Conservation (phyloP, 257 asterid species). For the Jasminum sambac region DNA sequence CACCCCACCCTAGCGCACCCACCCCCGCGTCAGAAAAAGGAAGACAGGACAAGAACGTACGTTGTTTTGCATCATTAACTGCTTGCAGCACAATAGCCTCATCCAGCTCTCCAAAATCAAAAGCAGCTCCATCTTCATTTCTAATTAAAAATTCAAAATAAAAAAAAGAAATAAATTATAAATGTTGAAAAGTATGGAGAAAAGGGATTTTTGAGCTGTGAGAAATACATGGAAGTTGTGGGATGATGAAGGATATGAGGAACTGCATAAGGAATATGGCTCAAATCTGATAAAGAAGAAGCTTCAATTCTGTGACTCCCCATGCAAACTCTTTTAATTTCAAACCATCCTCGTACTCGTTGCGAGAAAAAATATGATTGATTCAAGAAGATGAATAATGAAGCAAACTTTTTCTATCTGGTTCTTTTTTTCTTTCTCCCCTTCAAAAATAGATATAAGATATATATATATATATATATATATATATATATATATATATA, state of each 20-base stretch:
- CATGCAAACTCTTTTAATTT: conserved; percentile 67
- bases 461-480: not conserved
- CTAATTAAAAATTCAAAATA: conserved; percentile 20
- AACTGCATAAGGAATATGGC: conserved; percentile 56
- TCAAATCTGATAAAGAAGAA: conserved; percentile 45
- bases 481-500: no score
- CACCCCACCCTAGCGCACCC: no score
- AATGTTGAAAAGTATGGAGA: not conserved
- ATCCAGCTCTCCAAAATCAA: conserved; percentile 89
- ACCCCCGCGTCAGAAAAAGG: conserved; percentile 47
- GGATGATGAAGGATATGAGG: conserved; percentile 56
- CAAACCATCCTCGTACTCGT: conserved; percentile 43
- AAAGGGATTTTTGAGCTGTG: not conserved
- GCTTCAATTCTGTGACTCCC: conserved; percentile 69
- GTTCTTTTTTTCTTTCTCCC: conserved; percentile 7
- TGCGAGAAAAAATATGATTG: not conserved
- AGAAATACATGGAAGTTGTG: conserved; percentile 54
- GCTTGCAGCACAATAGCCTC: conserved; percentile 83
- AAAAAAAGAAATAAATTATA: not conserved
- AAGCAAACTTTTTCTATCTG: not conserved
- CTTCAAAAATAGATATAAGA: no score
- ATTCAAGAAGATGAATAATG: not conserved
- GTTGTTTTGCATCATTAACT: conserved; percentile 62
- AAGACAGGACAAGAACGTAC: conserved; percentile 38
- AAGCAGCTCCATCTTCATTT: conserved; percentile 66